phyloP scores from a whole-genome alignment of 2,329 filamentous ascomycete genomes.

The Talaromyces rugulosus region DNA sequence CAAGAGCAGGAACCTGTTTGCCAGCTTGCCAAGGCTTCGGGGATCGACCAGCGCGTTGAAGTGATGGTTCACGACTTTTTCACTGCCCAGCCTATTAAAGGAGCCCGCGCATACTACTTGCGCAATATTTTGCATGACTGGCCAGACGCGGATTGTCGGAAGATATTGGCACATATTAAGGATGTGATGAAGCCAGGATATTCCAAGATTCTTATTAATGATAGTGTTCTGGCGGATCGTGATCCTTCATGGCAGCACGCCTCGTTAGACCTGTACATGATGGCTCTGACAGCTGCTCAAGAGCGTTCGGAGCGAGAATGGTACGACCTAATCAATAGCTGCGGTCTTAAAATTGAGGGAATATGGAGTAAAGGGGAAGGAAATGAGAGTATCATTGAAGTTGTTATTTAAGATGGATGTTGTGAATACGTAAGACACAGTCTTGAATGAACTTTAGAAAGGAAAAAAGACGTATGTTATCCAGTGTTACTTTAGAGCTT shows the following conservation, averaged over 20 bases:
- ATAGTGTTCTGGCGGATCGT: slow-evolving; percentile 5
- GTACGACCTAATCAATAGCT: neutral
- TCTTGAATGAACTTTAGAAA: no score
- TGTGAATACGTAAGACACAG: no score
- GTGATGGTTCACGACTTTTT: slow-evolving; percentile 17
- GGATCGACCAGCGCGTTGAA: no score
- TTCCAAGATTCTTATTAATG: slow-evolving; percentile 6
- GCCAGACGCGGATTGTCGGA: slow-evolving; percentile 21
- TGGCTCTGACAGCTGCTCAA: slow-evolving; percentile 24
- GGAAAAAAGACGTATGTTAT: no score
- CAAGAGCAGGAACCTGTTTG: neutral
- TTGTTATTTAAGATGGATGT: no score
- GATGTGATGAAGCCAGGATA: slow-evolving; percentile 4
- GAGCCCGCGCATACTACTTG: slow-evolving; percentile 24
- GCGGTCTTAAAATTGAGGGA: neutral
- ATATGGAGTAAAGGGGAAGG: neutral
- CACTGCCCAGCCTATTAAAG: slow-evolving; percentile 17
- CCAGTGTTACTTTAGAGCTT: no score
- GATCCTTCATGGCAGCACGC: slow-evolving; percentile 26
- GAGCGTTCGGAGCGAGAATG: slow-evolving; percentile 20
- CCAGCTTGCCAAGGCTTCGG: no score
- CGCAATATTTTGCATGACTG: slow-evolving; percentile 24
- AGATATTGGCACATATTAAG: slow-evolving; percentile 3
- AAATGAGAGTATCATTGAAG: neutral
- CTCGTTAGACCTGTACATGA: slow-evolving; percentile 34